A percentile compares a stretch with the other conserved stretches of the same genome.
phyloP scores from a whole-genome alignment of 1,284 basidiomycete species.

The Leucoagaricus sp. region DNA sequence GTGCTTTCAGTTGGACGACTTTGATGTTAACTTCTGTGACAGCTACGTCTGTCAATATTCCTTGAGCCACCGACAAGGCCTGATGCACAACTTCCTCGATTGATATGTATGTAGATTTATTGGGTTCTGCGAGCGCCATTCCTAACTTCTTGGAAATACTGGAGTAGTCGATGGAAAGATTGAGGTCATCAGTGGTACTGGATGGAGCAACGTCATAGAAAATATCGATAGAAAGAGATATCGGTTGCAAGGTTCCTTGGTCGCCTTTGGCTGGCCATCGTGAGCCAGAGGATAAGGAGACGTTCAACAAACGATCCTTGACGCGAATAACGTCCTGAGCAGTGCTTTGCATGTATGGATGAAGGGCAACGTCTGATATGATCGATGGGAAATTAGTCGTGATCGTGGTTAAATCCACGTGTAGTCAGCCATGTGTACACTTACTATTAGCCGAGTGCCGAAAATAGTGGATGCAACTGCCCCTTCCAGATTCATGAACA shows the following conservation, averaged over 20 bases:
- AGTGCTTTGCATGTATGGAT: background rate
- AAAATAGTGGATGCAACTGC: too few relatives aligned
- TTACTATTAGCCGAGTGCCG: too few relatives aligned
- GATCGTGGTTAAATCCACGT: background rate
- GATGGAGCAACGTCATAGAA: slow-evolving; percentile 54
- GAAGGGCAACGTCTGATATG: background rate
- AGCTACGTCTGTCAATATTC: slow-evolving; percentile 25
- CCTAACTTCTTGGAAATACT: slow-evolving; percentile 36
- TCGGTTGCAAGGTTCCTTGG: slow-evolving; percentile 49
- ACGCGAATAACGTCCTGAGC: slow-evolving; percentile 45
- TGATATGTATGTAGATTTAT: slow-evolving; percentile 33
- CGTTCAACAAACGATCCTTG: slow-evolving; percentile 46
- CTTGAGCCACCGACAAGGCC: slow-evolving; percentile 41
- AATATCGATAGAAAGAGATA: slow-evolving; percentile 58
- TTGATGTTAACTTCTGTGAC: slow-evolving; percentile 40
- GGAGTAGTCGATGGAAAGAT: slow-evolving; percentile 62
- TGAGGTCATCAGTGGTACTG: slow-evolving; percentile 58
- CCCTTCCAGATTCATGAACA: too few relatives aligned
- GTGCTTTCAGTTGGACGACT: slow-evolving; percentile 51
- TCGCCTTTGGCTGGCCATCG: slow-evolving; percentile 39
- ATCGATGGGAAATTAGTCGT: background rate
- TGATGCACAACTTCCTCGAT: slow-evolving; percentile 44
- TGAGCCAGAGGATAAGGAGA: slow-evolving; percentile 41
- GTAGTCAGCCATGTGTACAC: too few relatives aligned
- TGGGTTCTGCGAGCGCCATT: slow-evolving; percentile 15